phyloP scores from a whole-genome alignment of 768 basidiomycete species.

The Lyophyllum shimeji region DNA sequence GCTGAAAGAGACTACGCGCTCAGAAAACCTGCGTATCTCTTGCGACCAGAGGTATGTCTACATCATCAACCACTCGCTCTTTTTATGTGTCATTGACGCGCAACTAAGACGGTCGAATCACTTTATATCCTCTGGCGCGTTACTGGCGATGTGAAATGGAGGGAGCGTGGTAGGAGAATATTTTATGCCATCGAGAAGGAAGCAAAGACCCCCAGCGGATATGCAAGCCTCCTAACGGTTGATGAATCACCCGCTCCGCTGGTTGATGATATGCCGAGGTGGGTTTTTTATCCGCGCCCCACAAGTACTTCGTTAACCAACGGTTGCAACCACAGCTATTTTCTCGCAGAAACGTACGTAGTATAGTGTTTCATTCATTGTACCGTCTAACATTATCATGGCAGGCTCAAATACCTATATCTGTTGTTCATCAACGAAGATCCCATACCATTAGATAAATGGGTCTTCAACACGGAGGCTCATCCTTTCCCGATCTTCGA shows the following conservation, averaged over 20 bases:
- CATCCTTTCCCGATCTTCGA: constrained; percentile 75
- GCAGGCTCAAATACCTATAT: constrained; percentile 70
- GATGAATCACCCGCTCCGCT: constrained; percentile 36
- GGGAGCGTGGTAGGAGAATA: constrained; percentile 68
- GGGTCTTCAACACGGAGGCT: constrained; percentile 71
- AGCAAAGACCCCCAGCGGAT: constrained; percentile 60
- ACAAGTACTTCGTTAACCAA: background rate
- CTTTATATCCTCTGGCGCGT: constrained; percentile 70
- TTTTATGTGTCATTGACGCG: constrained; percentile 1
- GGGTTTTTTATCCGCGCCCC: constrained; percentile 19
- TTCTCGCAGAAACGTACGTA: constrained; percentile 47
- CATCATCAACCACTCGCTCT: background rate
- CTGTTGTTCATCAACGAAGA: constrained; percentile 68
- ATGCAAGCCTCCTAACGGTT: constrained; percentile 55
- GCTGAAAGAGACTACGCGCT: constrained; percentile 54
- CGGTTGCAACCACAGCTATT: constrained; percentile 32
- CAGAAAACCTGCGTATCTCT: constrained; percentile 45
- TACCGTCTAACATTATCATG: background rate
- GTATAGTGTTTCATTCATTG: background rate
- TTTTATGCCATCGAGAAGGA: constrained; percentile 65
- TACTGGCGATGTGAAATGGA: constrained; percentile 68
- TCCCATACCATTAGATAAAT: constrained; percentile 51
- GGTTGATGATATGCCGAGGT: constrained; percentile 77
- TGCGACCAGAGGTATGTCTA: constrained; percentile 67
- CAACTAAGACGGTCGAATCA: constrained; percentile 66